A percentile compares a stretch with the other conserved stretches of the same genome.
Conservation (phyloP, 1,284 basidiomycete species). For the Trametes sp. region DNA sequence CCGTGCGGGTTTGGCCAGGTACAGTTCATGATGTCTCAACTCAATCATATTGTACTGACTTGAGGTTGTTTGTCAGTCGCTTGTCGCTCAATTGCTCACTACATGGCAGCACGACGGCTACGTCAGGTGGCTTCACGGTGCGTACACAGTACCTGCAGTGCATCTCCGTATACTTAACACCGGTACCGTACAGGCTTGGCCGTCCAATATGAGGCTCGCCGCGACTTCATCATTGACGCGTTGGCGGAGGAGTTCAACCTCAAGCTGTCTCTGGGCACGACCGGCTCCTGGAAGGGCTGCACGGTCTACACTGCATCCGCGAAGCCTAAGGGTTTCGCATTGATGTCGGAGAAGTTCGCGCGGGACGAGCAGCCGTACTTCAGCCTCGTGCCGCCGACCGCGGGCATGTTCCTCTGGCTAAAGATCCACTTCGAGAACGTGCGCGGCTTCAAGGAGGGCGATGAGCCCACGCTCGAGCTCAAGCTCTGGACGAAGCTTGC, state of each 20-base stretch:
- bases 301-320: constrained; percentile 52
- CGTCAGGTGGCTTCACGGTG: constrained; percentile 77
- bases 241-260: constrained; percentile 62
- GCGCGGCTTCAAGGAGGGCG: constrained; percentile 53
- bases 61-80: constrained; percentile 45
- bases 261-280: constrained; percentile 37
- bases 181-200: constrained; percentile 54
- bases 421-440: constrained; percentile 70
- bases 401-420: constrained; percentile 79
- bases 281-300: constrained; percentile 49
- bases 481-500: constrained; percentile 65
- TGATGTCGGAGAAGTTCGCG: constrained; percentile 52
- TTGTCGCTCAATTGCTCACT: constrained; percentile 68
- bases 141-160: constrained; percentile 30
- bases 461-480: constrained; percentile 56
- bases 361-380: constrained; percentile 51
- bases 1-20: constrained; percentile 80
- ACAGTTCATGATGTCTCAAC: constrained; percentile 12
- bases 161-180: too few species aligned
- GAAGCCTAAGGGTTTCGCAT: constrained; percentile 40
- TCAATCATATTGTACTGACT: background rate
- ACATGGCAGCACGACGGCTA: constrained; percentile 79
- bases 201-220: constrained; percentile 60
- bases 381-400: constrained; percentile 74
- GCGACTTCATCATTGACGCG: constrained; percentile 69